These are phyloP conservation scores for Quercus glauca DNA, from an alignment of 306 rosid genomes.

Conservation along the genomic window DNA sequence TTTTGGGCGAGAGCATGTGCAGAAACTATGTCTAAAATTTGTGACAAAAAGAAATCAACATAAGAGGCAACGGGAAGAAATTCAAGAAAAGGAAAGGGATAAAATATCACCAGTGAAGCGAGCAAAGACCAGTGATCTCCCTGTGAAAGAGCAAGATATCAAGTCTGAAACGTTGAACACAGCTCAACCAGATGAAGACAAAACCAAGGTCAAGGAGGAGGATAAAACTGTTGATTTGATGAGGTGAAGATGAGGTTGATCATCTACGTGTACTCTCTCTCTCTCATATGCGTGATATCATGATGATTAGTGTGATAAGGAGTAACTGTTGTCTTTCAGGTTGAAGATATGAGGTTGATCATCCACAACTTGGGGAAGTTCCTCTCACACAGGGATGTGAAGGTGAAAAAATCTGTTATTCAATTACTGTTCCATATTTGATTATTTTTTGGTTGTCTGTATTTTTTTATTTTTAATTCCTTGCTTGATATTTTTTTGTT, in stretches of 20 bases:
- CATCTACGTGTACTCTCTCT: not conserved
- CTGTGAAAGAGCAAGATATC: constrained; percentile 43
- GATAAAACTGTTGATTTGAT: constrained; percentile 28
- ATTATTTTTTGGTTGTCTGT: no score
- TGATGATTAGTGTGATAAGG: constrained; percentile 1
- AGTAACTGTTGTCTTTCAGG: constrained; percentile 46
- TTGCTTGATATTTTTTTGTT: no score
- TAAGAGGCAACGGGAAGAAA: constrained; percentile 80
- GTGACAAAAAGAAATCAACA: constrained; percentile 66
- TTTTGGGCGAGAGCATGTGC: not conserved
- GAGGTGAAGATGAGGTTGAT: constrained; percentile 78
- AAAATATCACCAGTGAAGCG: constrained; percentile 51
- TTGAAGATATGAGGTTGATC: constrained; percentile 85
- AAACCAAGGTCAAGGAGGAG: constrained; percentile 35
- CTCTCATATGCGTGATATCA: constrained; percentile 1
- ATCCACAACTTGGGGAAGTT: constrained; percentile 87
- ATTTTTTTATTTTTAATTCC: not conserved
- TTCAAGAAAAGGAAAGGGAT: constrained; percentile 37
- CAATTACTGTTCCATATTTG: not conserved
- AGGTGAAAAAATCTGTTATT: constrained; percentile 43
- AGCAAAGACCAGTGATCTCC: constrained; percentile 44
- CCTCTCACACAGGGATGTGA: constrained; percentile 93
- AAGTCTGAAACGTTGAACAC: constrained; percentile 35
- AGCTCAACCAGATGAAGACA: constrained; percentile 41
- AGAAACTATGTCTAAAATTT: constrained; percentile 76